These are phyloP conservation scores for Globisporangium barbulae DNA, from an alignment of 352 stramenopile genomes.

Conservation along the genomic window DNA sequence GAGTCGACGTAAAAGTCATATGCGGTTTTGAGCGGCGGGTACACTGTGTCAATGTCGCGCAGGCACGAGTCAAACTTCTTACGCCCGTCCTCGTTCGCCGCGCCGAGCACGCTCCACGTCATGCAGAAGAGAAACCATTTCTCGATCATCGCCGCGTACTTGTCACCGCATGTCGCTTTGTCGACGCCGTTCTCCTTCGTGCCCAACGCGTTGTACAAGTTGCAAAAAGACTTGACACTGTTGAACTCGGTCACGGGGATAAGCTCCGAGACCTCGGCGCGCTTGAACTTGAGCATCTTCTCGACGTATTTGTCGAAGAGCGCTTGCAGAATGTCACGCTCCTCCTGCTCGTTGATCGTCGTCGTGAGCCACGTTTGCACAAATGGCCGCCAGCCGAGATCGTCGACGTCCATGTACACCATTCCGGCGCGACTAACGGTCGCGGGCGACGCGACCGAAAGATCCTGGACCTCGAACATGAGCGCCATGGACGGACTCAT, in stretches of 20 bases:
- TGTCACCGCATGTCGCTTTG: constrained; percentile 54
- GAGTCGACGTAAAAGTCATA: constrained; percentile 94
- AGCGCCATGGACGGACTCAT: constrained; percentile 88
- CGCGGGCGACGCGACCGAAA: constrained; percentile 91
- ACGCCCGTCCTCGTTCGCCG: constrained; percentile 80
- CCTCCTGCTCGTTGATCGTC: constrained; percentile 56
- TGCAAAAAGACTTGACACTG: constrained; percentile 81
- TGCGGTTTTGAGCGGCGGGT: constrained; percentile 88
- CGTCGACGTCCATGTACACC: constrained; percentile 91
- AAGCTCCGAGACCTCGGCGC: constrained; percentile 59
- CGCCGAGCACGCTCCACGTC: constrained; percentile 84
- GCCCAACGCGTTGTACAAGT: constrained; percentile 77
- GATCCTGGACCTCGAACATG: constrained; percentile 94
- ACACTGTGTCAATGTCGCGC: constrained; percentile 91
- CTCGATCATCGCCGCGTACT: constrained; percentile 63
- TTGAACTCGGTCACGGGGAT: constrained; percentile 83
- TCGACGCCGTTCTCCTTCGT: constrained; percentile 73
- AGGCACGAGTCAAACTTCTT: constrained; percentile 87
- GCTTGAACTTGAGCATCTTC: constrained; percentile 68
- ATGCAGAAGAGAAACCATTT: constrained; percentile 87
- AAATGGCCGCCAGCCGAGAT: constrained; percentile 78
- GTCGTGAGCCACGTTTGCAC: constrained; percentile 73
- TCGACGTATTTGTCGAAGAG: constrained; percentile 86
- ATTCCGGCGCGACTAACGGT: constrained; percentile 93
- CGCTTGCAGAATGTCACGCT: constrained; percentile 58